A percentile compares a stretch with the other conserved stretches of the same genome.
phyloP scores from a whole-genome alignment of 129 eudicot genomes.

The Ambrosia artemisiifolia region DNA sequence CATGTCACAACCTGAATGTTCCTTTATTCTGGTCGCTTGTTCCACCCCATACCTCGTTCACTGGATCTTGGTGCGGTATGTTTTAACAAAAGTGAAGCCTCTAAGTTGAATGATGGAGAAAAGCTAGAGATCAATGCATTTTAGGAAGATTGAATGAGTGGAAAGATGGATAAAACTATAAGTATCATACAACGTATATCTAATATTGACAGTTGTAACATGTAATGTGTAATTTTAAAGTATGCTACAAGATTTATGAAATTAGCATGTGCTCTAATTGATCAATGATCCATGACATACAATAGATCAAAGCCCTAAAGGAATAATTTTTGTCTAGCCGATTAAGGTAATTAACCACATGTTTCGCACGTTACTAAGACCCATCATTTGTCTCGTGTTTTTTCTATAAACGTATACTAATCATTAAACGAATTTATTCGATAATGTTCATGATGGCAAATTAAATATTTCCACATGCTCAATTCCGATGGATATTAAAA shows the following conservation, averaged over 20 bases:
- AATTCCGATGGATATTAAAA: slow-evolving; percentile 1
- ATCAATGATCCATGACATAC: slow-evolving; percentile 14
- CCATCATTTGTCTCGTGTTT: slow-evolving; percentile 25
- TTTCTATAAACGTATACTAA: slow-evolving; percentile 24
- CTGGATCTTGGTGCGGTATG: no score
- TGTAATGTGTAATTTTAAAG: slow-evolving; percentile 20
- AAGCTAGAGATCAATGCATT: no score
- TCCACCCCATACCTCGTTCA: no score
- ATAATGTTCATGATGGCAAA: slow-evolving; percentile 17
- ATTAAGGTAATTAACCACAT: slow-evolving; percentile 31
- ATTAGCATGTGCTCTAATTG: slow-evolving; percentile 26
- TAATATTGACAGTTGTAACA: not conserved
- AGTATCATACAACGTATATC: no score
- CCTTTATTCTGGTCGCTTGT: no score
- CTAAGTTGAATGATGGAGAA: no score
- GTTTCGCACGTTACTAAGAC: slow-evolving; percentile 31
- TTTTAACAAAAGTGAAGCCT: no score
- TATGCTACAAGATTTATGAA: slow-evolving; percentile 2
- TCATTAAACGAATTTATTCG: slow-evolving; percentile 26
- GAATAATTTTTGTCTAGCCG: slow-evolving; percentile 25
- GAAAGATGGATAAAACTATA: no score
- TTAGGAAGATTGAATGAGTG: no score
- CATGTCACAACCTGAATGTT: no score
- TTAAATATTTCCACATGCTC: slow-evolving; percentile 21
- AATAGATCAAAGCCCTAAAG: slow-evolving; percentile 17